Base-by-base conservation (phyloP, 441 rosid species). In the Eruca vesicaria region DNA sequence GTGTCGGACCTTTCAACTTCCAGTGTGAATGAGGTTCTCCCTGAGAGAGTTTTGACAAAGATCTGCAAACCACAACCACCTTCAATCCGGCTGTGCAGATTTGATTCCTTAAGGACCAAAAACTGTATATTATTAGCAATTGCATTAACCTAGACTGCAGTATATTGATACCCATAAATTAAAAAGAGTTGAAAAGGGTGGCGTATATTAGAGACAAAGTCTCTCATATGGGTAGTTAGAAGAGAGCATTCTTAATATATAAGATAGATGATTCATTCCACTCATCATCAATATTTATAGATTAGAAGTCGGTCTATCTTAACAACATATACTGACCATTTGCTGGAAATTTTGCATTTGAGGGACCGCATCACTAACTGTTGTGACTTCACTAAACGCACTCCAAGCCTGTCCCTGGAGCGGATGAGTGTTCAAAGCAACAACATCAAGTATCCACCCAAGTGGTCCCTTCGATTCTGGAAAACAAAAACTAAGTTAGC, bases 391-490 rank as follows among this genome's bases (percentile, higher is more conserved):
- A 31, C 33, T 31, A 31, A 31, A 31, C 33, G 33, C 9, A 31
- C 7, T 31, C 33, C 33, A 31, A 31, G 33, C 33, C 5, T 31
- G 33, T 31, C 33, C 33, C 33, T 31, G 33, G 33, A 31, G 33
- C 33, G 33, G 33, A 31, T 6, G 33, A 31, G 33, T 31, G 33
- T 31, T 31, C 1, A 31, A 31, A 31, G 33, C 33, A 31, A 31
- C 33, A 31, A 31, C 33, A 87, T 96, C 98, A 88, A 93, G 76
- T 26, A 93, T 90, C 85, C 92, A 90, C 68, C 98, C 99, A 82
- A 88, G 89, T 73, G 97, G 87, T 80, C 97, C 86, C 85, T 89
- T 93, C 88, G 94, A 75, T 82, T 93, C 98, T 96, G 86, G 58
- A 20, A 79, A 76, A 72, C 29, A 41, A 62, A 79, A 52, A 29